Evolutionary conservation across 2,329 filamentous ascomycete genomes (phyloP), one percentile per base, ranked within the genome.

Genomic region (Diaporthe sp.): DNA sequence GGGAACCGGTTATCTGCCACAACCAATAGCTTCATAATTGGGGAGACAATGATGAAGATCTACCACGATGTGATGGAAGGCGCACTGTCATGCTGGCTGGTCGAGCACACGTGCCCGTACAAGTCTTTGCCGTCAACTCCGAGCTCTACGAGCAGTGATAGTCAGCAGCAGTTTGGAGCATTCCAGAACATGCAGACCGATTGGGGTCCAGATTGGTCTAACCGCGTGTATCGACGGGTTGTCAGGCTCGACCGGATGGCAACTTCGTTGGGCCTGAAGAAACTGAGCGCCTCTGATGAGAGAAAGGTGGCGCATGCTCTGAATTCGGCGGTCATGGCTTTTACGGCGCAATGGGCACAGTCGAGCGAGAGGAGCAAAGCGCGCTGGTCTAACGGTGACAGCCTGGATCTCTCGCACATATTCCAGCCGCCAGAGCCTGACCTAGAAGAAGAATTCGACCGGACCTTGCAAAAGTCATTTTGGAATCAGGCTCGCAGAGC

Each of bases 61-160:
- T 90, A 90, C 78, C 88, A 90, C 77, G 88, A 90, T 76, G 88
- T 87, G 42, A 83, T 90, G 77, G 88, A 90, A 77, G 86, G 89
- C 78, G 87, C 86, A 17, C 80, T 90, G 9, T 87, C 87, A 2
- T 90, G 88, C 78, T 90, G 88, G 88, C 78, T 90, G 25, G 88
- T 87, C 0, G 88, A 90, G 76, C 83, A 85, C 62, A 90, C 87
- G 3, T 90, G 88, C 72, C 88, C 88, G 0, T 90, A 90, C 78
- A 82, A 82, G 39, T 74, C 75, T 19, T 13, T 75, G 10, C 72
- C 72, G 12, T 46, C 51, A 34, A 55, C 60, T 8, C 57, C 67
- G 10, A 67, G 72, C 44, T 74, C 28, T 31, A 51, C 31, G 13
- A 57, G n/a, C n/a, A 46, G 42, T 31, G 62, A n/a, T 15, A 37